Conservation (phyloP, 257 asterid genomes). For the Gardenia jasminoides region DNA sequence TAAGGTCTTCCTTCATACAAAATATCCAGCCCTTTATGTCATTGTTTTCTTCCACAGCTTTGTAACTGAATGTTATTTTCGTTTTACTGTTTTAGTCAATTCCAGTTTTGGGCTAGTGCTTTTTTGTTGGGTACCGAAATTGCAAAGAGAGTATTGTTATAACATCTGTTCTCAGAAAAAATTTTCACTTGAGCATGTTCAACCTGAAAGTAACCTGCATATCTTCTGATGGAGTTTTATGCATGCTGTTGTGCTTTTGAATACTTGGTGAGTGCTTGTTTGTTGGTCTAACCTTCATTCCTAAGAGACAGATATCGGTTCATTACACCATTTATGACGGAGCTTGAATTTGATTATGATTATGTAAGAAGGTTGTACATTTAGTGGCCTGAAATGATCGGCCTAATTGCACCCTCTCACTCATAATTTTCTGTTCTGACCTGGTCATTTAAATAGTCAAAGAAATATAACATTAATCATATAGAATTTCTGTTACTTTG, state of each 20-base stretch:
- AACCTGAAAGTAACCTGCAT: slow-evolving; percentile 1
- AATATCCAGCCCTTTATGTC: slow-evolving; percentile 10
- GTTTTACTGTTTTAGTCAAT: not conserved
- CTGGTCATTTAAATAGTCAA: not conserved
- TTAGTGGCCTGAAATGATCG: not conserved
- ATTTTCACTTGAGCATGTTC: not conserved
- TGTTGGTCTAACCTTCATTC: not conserved
- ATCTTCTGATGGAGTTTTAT: not conserved
- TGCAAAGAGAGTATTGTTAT: not conserved
- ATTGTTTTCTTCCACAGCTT: slow-evolving; percentile 10
- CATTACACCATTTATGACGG: not conserved
- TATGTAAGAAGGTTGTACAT: not conserved
- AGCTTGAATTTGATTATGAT: not conserved
- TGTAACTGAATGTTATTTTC: slow-evolving; percentile 12
- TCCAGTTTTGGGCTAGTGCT: slow-evolving; percentile 5
- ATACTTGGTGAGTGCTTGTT: not conserved
- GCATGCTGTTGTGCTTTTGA: not conserved
- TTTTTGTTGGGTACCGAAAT: slow-evolving; percentile 4
- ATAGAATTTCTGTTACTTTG: not conserved
- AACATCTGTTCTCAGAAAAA: slow-evolving; percentile 1
- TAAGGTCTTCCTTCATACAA: slow-evolving; percentile 11
- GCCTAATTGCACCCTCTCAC: not conserved
- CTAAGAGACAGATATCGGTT: not conserved
- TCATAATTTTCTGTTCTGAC: too few species aligned
- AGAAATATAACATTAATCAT: not conserved